phyloP scores from a whole-genome alignment of 2,329 filamentous ascomycete species.

The Ceratocystis variospora region DNA sequence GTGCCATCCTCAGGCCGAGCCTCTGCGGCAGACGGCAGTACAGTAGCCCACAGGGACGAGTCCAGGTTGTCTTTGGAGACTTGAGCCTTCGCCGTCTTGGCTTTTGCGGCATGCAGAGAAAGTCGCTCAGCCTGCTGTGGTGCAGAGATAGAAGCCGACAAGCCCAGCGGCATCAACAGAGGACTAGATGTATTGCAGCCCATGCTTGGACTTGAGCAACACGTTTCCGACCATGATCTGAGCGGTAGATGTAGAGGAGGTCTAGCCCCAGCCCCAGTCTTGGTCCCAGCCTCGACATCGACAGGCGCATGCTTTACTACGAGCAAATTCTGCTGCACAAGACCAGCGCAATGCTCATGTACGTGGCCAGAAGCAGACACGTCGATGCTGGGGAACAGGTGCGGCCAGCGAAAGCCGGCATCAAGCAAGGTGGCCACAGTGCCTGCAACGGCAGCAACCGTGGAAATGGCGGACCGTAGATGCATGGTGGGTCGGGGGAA shows the following conservation, averaged over 20 bases:
- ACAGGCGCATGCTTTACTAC: not conserved
- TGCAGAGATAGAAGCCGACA: not conserved
- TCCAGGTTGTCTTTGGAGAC: not conserved
- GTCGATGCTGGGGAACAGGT: not conserved
- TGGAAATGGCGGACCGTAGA: slow-evolving; percentile 16
- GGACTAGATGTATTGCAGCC: slow-evolving; percentile 7
- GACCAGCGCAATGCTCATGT: not conserved
- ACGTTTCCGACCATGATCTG: not conserved
- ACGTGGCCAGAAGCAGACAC: not conserved
- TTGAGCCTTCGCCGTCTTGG: not conserved
- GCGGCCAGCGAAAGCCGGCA: slow-evolving; percentile 10
- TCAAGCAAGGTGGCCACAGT: slow-evolving; percentile 13
- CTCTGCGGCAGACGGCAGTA: slow-evolving; percentile 2
- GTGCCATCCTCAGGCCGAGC: not conserved
- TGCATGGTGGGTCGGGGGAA: not conserved
- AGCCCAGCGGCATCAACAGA: slow-evolving; percentile 2
- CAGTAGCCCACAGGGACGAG: not conserved
- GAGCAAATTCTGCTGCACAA: not conserved
- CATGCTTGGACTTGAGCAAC: slow-evolving; percentile 12
- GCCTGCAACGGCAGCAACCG: slow-evolving; percentile 8
- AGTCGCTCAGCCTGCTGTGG: not conserved
- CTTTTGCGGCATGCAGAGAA: not conserved
- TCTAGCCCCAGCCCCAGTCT: not conserved
- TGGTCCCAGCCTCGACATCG: not conserved
- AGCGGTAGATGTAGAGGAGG: not conserved